These are phyloP conservation scores for Rhodomyrtus tomentosa DNA, from an alignment of 345 rosid species.

Conservation along the genomic window DNA sequence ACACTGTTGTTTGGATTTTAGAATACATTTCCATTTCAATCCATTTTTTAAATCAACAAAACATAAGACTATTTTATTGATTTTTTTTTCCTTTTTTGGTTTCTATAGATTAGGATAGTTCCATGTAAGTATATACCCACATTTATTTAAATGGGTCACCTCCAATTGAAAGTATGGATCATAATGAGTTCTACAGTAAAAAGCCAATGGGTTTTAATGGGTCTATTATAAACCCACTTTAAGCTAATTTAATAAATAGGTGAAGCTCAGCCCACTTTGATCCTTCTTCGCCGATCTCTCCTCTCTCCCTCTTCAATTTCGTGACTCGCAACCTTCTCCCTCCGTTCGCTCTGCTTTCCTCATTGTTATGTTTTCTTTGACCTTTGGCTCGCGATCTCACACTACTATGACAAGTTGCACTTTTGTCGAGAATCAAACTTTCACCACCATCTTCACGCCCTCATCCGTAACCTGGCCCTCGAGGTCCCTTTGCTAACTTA, in stretches of 20 bases:
- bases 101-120: no score
- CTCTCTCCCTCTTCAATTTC: neutral
- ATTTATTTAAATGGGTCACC: no score
- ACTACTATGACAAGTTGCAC: neutral
- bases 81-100: no score
- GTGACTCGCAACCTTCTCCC: neutral
- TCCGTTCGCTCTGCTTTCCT: neutral
- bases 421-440: neutral
- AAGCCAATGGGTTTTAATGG: neutral
- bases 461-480: no score
- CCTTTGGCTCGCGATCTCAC: neutral
- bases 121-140: no score
- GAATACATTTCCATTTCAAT: no score
- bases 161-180: no score
- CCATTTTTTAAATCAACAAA: no score
- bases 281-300: neutral
- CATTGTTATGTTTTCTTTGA: neutral
- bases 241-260: neutral
- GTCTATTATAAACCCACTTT: neutral
- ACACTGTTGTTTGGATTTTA: no score
- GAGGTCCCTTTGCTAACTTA: no score
- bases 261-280: neutral
- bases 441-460: neutral
- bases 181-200: no score
- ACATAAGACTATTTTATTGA: no score